Evolutionary conservation across 495 filamentous ascomycete genomes (phyloP).

Genomic region (Lasiosphaeria hispida): DNA sequence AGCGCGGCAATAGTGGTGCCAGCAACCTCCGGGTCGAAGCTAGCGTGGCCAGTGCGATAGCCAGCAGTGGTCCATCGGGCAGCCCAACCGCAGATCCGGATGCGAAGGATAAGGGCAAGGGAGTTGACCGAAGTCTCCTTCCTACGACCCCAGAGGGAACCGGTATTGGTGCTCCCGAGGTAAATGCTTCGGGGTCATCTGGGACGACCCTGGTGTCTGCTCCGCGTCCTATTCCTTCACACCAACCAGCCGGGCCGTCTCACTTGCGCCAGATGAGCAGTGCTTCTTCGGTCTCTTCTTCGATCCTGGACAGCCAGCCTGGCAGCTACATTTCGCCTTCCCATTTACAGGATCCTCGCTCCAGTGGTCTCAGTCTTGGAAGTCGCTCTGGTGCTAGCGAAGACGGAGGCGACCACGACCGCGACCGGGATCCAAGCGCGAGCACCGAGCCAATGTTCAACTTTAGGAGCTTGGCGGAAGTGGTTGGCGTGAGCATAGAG

Average conservation of each 20-base stretch:
- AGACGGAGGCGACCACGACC: constrained; percentile 39
- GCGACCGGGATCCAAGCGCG: constrained; percentile 47
- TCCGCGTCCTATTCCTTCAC: constrained; percentile 39
- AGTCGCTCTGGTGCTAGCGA: constrained; percentile 36
- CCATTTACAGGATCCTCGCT: constrained; percentile 45
- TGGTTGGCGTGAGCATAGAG: constrained; percentile 64
- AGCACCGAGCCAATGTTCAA: constrained; percentile 82
- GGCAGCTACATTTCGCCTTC: constrained; percentile 49
- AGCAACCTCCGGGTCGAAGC: constrained; percentile 49
- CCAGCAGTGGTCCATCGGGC: constrained; percentile 20
- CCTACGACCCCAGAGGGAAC: constrained; percentile 17
- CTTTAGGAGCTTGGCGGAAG: constrained; percentile 81
- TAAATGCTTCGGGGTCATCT: constrained; percentile 6
- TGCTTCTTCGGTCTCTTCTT: constrained; percentile 77
- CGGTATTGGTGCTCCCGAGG: constrained; percentile 17
- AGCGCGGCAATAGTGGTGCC: constrained; percentile 54
- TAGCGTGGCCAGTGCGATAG: constrained; percentile 33
- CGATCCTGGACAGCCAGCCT: constrained; percentile 61
- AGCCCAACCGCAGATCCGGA: constrained; percentile 18
- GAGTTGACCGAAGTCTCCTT: constrained; percentile 56
- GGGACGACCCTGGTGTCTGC: constrained; percentile 16
- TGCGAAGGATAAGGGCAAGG: constrained; percentile 73
- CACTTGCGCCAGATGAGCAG: constrained; percentile 79
- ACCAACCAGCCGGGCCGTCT: constrained; percentile 53
- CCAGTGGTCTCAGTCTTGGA: constrained; percentile 42